Conservation (phyloP, 192 early-diverging fungal genomes). For the Coemansia sp. region DNA sequence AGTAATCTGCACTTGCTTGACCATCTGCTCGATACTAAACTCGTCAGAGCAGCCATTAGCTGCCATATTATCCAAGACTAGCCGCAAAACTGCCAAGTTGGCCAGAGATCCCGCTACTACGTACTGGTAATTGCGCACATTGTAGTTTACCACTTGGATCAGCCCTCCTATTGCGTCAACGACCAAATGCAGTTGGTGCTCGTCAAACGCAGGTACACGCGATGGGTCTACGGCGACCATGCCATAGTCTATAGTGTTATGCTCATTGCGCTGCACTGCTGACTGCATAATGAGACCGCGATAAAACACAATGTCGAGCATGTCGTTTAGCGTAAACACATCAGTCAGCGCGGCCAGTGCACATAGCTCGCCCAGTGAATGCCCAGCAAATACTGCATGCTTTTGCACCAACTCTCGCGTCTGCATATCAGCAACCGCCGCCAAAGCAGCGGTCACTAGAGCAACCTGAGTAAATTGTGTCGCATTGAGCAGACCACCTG, state of each 20-base stretch:
- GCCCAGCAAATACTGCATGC: conserved; percentile 85
- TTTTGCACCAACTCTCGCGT: conserved; percentile 74
- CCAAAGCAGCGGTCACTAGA: conserved; percentile 84
- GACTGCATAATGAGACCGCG: conserved; percentile 97
- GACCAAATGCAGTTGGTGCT: conserved; percentile 64
- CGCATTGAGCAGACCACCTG: conserved; percentile 78
- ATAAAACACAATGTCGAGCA: conserved; percentile 90
- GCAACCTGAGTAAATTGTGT: conserved; percentile 95
- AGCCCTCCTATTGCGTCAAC: conserved; percentile 74
- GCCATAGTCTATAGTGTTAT: conserved; percentile 83
- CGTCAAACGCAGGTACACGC: conserved; percentile 72
- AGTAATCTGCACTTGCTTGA: conserved; percentile 59
- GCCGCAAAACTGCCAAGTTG: conserved; percentile 80
- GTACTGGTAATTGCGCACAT: conserved; percentile 93
- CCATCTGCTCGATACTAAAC: conserved; percentile 60
- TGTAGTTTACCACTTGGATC: conserved; percentile 94
- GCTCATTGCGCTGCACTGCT: conserved; percentile 74
- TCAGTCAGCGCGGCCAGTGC: conserved; percentile 78
- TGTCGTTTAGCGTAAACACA: conserved; percentile 72
- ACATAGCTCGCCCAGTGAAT: conserved; percentile 92
- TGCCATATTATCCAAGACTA: conserved; percentile 63
- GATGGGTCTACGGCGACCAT: conserved; percentile 92
- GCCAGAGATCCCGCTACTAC: conserved; percentile 82
- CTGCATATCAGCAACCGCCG: conserved; percentile 87
- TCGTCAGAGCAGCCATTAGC: not conserved